Evolutionary conservation across 106 monocot species (phyloP), one percentile per base, ranked within the genome.

Genomic region (Dendrobium catenatum): DNA sequence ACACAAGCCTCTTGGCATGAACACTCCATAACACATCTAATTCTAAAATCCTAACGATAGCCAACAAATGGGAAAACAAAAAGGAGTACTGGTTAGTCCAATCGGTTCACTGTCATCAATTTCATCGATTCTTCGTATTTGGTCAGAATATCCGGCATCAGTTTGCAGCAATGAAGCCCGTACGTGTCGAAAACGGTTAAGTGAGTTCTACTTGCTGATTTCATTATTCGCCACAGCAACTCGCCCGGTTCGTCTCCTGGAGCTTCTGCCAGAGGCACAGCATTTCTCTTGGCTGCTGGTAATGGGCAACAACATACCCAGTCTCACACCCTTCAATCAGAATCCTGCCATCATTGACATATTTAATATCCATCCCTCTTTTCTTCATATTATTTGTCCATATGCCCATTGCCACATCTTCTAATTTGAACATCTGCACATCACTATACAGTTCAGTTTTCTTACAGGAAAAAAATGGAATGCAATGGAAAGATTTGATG

Each of bases 331-430:
- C 94, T 27, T 84, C 88, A 19, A 22, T 77, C 59, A 85, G 79
- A 46, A 98, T 84, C 80, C 98, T 91, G 31, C 70, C 87, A 4
- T 95, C 94, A 26, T 85, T 88, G 55, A 80, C 88, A 72, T 98
- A 98, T 54, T 82, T 86, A 9, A 98, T 80, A 31, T 80, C 55
- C 74, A 85, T 81, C 1, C 97, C 97, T 56, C 80, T 76, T 67
- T 90, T 93, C 79, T 85, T 84, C 90, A 94, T 87, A 22, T 94
- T 85, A 20, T 86, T 80, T 55, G 94, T 83, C 95, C 93, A 95
- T 75, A 98, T 94, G 10, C 97, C 97, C 97, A 98, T 98, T 55
- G 97, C 94, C 8, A 98, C 97, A 87, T 98, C 97, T 79, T 98
- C 97, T 77, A 98, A 83, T 79, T 91, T 98, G 88, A 98, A 98